phyloP scores from a whole-genome alignment of 164 flowering plant species.

The Macadamia tetraphylla region DNA sequence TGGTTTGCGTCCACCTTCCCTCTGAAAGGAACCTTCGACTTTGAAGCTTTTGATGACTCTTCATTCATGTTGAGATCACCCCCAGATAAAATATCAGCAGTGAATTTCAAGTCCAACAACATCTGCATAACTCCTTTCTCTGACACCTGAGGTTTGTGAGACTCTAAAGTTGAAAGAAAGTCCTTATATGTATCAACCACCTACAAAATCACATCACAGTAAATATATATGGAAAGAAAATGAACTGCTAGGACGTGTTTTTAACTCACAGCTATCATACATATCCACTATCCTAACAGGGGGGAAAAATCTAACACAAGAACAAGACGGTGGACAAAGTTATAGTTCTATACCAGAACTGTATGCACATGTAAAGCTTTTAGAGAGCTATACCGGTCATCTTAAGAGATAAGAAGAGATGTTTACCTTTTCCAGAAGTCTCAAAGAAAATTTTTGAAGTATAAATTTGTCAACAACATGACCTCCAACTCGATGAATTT shows the following conservation, averaged over 20 bases:
- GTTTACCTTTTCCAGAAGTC: conserved; percentile 68
- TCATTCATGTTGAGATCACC: conserved; percentile 48
- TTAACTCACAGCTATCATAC: not conserved
- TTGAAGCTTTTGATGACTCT: conserved; percentile 31
- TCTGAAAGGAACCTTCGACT: conserved; percentile 44
- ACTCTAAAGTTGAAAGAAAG: conserved; percentile 46
- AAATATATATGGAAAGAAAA: not conserved
- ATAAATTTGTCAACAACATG: conserved; percentile 86
- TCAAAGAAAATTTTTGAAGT: conserved; percentile 62
- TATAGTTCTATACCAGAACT: no score
- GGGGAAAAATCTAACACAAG: not conserved
- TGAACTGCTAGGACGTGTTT: not conserved
- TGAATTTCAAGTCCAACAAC: conserved; percentile 73
- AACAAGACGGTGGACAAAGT: not conserved
- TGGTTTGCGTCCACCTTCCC: conserved; percentile 51
- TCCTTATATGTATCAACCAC: conserved; percentile 56
- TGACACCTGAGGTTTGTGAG: conserved; percentile 44
- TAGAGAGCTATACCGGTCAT: no score
- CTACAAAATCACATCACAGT: conserved; percentile 29
- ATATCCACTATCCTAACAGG: not conserved
- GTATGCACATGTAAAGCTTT: no score
- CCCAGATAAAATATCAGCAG: conserved; percentile 76
- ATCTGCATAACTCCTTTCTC: conserved; percentile 89
- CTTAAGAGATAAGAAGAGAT: not conserved
- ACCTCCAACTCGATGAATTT: conserved; percentile 91